Percentiles rank a stretch among this genome's conserved stretches.
These are phyloP conservation scores for Scortechinia acanthostroma DNA, from an alignment of 2,329 filamentous ascomycete genomes.

Conservation along the genomic window DNA sequence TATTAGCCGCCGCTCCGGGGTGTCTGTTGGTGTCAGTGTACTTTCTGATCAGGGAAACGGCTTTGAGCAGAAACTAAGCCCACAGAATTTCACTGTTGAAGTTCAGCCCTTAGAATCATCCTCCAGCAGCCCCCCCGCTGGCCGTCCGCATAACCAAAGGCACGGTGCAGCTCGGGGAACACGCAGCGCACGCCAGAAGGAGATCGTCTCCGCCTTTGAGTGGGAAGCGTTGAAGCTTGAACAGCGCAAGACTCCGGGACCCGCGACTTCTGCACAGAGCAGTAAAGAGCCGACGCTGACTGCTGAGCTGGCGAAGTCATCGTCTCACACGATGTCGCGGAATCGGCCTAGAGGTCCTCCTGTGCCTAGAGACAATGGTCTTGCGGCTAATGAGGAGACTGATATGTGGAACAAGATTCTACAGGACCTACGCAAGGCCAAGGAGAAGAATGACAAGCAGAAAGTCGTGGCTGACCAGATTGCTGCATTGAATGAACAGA, in stretches of 20 bases:
- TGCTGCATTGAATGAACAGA: conserved; percentile 28
- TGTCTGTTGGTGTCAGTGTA: no score
- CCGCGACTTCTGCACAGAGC: not conserved
- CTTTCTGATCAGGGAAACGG: no score
- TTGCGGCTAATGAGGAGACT: conserved; percentile 30
- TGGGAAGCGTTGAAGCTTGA: conserved; percentile 16
- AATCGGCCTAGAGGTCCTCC: conserved; percentile 26
- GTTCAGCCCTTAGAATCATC: no score
- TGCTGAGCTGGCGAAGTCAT: no score
- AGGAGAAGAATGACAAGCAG: conserved; percentile 31
- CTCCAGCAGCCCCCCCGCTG: not conserved
- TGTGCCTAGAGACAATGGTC: conserved; percentile 26
- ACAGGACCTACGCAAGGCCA: conserved; percentile 28
- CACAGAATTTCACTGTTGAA: no score
- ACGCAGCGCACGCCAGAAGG: conserved; percentile 9
- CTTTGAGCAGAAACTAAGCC: no score
- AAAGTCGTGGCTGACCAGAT: conserved; percentile 26
- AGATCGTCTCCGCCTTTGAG: conserved; percentile 12
- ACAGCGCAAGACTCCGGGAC: conserved; percentile 5
- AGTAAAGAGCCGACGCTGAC: conserved; percentile 4
- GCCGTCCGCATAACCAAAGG: conserved; percentile 8
- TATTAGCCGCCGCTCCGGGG: no score
- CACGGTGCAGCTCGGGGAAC: conserved; percentile 14
- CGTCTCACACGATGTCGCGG: conserved; percentile 21
- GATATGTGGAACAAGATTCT: conserved; percentile 33